phyloP scores from a whole-genome alignment of 2,329 filamentous ascomycete species.

The Tolypocladium paradoxum region DNA sequence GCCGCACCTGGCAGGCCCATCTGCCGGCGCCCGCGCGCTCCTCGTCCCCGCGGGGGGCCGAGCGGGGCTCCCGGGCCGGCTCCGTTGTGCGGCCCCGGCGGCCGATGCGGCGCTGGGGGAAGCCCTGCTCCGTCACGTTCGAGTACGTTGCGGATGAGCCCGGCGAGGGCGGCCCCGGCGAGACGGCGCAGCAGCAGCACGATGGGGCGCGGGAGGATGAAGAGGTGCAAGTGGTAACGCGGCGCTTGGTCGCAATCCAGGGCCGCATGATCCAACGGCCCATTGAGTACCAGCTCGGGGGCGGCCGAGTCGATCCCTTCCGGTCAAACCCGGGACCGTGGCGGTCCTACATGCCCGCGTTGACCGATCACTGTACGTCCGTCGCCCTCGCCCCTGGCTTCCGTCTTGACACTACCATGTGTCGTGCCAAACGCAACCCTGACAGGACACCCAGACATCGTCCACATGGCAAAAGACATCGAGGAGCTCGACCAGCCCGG shows the following conservation, averaged over 20 bases:
- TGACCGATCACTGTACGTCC: conserved; percentile 15
- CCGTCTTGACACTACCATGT: too few species aligned
- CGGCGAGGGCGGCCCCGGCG: not conserved
- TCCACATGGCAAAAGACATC: conserved; percentile 19
- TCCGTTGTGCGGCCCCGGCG: not conserved
- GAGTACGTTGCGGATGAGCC: not conserved
- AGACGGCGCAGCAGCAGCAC: not conserved
- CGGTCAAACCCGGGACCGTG: conserved; percentile 11
- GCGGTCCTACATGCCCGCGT: conserved; percentile 9
- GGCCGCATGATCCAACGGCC: not conserved
- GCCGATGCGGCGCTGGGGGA: not conserved
- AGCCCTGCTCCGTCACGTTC: not conserved
- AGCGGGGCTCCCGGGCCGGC: not conserved
- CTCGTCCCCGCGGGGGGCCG: not conserved
- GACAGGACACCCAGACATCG: conserved; percentile 7
- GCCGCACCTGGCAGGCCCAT: too few species aligned
- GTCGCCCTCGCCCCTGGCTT: too few species aligned
- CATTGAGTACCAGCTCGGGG: conserved; percentile 12
- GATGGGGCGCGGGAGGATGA: not conserved
- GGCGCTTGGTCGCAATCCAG: not conserved
- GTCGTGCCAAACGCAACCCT: too few species aligned
- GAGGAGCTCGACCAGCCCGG: conserved; percentile 15
- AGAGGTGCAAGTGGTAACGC: not conserved
- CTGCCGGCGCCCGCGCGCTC: not conserved
- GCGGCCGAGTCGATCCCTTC: conserved; percentile 15